Percentiles rank a stretch among this genome's conserved stretches.
These are phyloP conservation scores for Nigrospora sphaerica DNA, from an alignment of 2,329 filamentous ascomycete species.

Conservation along the genomic window DNA sequence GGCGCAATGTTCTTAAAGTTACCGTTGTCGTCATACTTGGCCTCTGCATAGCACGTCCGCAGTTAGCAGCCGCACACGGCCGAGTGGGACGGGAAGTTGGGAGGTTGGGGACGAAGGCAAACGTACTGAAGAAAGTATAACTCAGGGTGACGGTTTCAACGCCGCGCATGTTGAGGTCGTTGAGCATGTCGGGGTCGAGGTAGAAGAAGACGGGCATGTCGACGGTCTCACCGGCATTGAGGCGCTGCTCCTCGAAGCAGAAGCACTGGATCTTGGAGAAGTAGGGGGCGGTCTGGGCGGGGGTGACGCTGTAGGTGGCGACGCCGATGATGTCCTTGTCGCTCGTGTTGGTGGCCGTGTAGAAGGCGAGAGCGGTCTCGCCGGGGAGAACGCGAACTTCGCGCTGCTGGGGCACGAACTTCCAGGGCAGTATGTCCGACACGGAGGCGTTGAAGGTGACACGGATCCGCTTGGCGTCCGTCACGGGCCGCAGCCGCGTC, in stretches of 20 bases:
- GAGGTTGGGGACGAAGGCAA: background rate
- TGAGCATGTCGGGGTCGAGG: conserved; percentile 89
- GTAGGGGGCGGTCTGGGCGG: conserved; percentile 90
- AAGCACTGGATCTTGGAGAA: conserved; percentile 99
- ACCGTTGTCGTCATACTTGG: conserved; percentile 77
- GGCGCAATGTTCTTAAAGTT: conserved; percentile 38
- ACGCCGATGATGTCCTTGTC: conserved; percentile 94
- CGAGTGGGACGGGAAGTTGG: background rate
- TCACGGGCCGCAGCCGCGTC: conserved; percentile 72
- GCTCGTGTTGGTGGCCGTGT: conserved; percentile 89
- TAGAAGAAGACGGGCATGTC: conserved; percentile 99
- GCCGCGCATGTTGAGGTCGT: conserved; percentile 85
- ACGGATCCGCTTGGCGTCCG: conserved; percentile 73
- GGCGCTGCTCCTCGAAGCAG: conserved; percentile 91
- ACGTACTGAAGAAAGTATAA: conserved; percentile 97
- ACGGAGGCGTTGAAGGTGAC: conserved; percentile 96
- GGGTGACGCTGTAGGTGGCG: conserved; percentile 94
- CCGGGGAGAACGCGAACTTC: conserved; percentile 93
- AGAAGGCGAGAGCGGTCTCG: conserved; percentile 95
- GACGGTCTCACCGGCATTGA: conserved; percentile 92
- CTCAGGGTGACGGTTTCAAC: conserved; percentile 93
- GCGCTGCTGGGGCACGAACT: conserved; percentile 92
- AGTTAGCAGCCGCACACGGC: background rate
- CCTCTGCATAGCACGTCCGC: conserved; percentile 45
- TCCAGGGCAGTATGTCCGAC: conserved; percentile 93